phyloP scores from a whole-genome alignment of 495 filamentous ascomycete genomes.

The Trichoderma asperelloides region DNA sequence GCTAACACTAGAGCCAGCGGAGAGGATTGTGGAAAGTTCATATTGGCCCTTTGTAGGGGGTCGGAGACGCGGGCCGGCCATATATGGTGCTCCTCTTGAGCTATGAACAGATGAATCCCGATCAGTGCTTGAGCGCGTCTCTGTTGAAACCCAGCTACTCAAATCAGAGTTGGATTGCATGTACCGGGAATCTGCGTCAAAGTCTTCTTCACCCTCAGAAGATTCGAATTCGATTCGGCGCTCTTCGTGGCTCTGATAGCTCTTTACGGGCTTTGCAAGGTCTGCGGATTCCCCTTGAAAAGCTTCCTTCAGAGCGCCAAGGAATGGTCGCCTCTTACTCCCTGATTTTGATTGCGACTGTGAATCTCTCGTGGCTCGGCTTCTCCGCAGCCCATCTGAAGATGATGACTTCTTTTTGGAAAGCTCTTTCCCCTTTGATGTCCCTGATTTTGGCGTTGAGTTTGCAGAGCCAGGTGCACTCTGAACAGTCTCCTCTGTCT shows the following conservation, averaged over 20 bases:
- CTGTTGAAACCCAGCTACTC: slow-evolving; percentile 2
- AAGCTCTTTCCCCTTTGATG: slow-evolving; percentile 8
- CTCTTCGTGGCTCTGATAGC: slow-evolving; percentile 35
- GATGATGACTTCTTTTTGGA: slow-evolving; percentile 20
- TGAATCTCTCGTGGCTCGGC: slow-evolving; percentile 36
- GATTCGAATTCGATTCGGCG: slow-evolving; percentile 19
- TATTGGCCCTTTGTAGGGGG: slow-evolving; percentile 57
- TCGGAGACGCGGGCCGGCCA: slow-evolving; percentile 34
- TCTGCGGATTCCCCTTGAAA: slow-evolving; percentile 46
- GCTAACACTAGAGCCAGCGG: slow-evolving; percentile 45
- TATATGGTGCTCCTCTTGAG: slow-evolving; percentile 13
- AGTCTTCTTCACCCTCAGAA: slow-evolving; percentile 13
- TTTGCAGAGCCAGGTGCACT: not conserved
- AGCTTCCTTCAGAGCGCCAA: slow-evolving; percentile 43
- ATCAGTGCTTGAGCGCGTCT: not conserved
- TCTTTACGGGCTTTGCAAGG: slow-evolving; percentile 29
- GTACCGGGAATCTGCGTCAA: not conserved
- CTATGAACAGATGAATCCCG: slow-evolving; percentile 1
- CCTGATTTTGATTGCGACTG: slow-evolving; percentile 30
- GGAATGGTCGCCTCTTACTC: slow-evolving; percentile 29
- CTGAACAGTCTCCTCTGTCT: not conserved
- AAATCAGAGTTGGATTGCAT: slow-evolving; percentile 1
- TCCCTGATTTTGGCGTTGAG: not conserved
- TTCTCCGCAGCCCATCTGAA: slow-evolving; percentile 34
- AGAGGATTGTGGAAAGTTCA: slow-evolving; percentile 65